Evolutionary conservation across 2,329 filamentous ascomycete species (phyloP).

Genomic region (Lachnellula arida): DNA sequence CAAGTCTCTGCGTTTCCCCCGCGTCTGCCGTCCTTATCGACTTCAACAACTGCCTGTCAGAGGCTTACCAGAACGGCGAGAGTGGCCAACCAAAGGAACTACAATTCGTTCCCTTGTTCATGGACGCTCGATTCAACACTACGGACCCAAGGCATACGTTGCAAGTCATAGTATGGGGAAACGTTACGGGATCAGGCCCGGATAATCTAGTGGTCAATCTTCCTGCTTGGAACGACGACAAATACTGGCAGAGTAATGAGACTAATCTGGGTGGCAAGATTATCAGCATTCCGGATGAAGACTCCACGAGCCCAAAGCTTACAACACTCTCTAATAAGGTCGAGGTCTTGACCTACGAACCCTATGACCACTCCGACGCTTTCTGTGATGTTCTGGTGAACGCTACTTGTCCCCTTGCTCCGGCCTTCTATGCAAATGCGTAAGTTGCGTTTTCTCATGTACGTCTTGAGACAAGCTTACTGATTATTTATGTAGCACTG

Average conservation of each 20-base stretch:
- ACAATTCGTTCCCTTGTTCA: slow-evolving; percentile 73
- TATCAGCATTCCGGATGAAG: slow-evolving; percentile 42
- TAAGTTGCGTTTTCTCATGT: slow-evolving; percentile 29
- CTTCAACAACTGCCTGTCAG: slow-evolving; percentile 79
- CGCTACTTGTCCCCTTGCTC: slow-evolving; percentile 67
- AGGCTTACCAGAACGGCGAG: slow-evolving; percentile 51
- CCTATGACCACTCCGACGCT: slow-evolving; percentile 49
- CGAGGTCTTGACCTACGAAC: slow-evolving; percentile 72
- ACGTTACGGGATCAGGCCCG: slow-evolving; percentile 67
- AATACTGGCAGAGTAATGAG: slow-evolving; percentile 53
- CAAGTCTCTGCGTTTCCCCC: slow-evolving; percentile 33
- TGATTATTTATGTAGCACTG: slow-evolving; percentile 27
- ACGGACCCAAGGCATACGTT: slow-evolving; percentile 58
- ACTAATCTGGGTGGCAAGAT: slow-evolving; percentile 70
- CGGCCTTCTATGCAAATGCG: slow-evolving; percentile 60
- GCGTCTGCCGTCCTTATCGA: slow-evolving; percentile 62
- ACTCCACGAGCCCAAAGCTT: slow-evolving; percentile 43
- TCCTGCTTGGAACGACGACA: slow-evolving; percentile 53
- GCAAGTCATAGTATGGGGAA: slow-evolving; percentile 79
- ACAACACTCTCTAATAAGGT: slow-evolving; percentile 71
- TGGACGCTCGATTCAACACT: slow-evolving; percentile 70
- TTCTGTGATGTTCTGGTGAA: slow-evolving; percentile 67
- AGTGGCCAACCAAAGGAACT: slow-evolving; percentile 55
- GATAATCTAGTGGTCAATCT: slow-evolving; percentile 44
- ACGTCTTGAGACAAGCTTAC: neutral